Percentiles rank a stretch among this genome's conserved stretches.
Evolutionary conservation across 345 rosid species (phyloP).

Genomic region (Microthlaspi erraticum): DNA sequence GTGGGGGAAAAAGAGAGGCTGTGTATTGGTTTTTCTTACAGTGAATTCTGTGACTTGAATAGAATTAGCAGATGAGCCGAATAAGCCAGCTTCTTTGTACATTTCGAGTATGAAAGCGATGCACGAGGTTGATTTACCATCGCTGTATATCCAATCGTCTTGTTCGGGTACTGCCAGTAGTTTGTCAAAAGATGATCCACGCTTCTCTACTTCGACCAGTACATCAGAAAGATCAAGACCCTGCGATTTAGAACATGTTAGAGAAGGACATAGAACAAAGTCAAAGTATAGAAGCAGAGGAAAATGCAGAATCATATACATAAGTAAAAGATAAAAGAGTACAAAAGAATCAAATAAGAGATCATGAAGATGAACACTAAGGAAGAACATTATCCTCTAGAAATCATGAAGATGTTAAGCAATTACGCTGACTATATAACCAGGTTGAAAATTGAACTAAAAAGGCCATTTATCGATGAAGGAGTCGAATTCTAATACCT

Average conservation of each 20-base stretch:
- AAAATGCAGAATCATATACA: constrained; percentile 12
- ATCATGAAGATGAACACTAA: constrained; percentile 8
- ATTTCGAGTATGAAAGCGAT: constrained; percentile 88
- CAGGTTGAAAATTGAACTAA: constrained; percentile 1
- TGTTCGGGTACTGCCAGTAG: constrained; percentile 82
- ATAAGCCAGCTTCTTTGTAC: constrained; percentile 93
- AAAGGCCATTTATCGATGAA: not conserved
- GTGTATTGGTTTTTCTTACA: constrained; percentile 48
- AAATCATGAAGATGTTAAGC: constrained; percentile 5
- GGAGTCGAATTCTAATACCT: constrained; percentile 53
- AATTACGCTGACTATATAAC: too few relatives aligned
- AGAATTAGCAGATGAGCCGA: constrained; percentile 60
- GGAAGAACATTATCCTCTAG: not conserved
- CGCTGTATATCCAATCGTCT: constrained; percentile 89
- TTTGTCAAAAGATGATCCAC: constrained; percentile 82
- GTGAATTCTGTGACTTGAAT: constrained; percentile 98
- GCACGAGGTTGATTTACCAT: constrained; percentile 93
- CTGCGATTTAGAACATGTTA: constrained; percentile 47
- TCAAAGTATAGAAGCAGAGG: not conserved
- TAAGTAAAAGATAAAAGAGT: not conserved
- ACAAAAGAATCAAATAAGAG: not conserved
- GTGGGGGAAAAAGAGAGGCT: constrained; percentile 1
- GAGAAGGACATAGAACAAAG: constrained; percentile 1
- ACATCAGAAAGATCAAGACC: constrained; percentile 78
- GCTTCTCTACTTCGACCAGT: constrained; percentile 85